Evolutionary conservation across 768 basidiomycete species (phyloP).

Genomic region (Aureoboletus auriporus): DNA sequence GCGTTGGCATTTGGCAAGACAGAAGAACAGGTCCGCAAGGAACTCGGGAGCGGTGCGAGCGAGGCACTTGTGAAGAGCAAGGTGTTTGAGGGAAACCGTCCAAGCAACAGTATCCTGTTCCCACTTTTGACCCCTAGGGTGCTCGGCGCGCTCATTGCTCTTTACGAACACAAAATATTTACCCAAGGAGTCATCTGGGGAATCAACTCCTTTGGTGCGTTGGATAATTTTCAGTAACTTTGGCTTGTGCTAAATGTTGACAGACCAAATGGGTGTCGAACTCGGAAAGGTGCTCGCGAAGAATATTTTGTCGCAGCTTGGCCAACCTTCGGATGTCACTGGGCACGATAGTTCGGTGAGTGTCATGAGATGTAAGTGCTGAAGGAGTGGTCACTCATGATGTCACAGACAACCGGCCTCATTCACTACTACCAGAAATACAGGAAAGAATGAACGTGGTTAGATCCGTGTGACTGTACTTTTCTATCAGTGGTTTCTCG

Average conservation of each 20-base stretch:
- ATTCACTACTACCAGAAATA: constrained; percentile 96
- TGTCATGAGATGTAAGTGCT: not conserved
- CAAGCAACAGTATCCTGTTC: constrained; percentile 96
- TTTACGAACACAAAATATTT: constrained; percentile 99
- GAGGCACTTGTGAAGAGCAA: constrained; percentile 92
- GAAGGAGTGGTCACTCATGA: constrained; percentile 4
- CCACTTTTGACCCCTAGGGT: constrained; percentile 86
- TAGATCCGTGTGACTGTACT: constrained; percentile 24
- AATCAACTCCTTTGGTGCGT: constrained; percentile 93
- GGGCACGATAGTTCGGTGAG: constrained; percentile 85
- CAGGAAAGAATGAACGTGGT: constrained; percentile 58
- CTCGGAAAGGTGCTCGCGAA: constrained; percentile 97
- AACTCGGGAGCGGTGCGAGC: constrained; percentile 65
- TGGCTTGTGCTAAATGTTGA: not conserved
- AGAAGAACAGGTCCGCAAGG: constrained; percentile 77
- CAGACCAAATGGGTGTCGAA: constrained; percentile 99
- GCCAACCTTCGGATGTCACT: constrained; percentile 68
- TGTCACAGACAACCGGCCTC: constrained; percentile 79
- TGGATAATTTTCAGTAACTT: not conserved
- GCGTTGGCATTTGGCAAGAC: constrained; percentile 98
- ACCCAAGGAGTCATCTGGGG: constrained; percentile 97
- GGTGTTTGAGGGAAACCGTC: constrained; percentile 96
- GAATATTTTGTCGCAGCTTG: constrained; percentile 88
- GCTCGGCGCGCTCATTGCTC: constrained; percentile 81
- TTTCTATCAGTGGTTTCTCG: not conserved